Evolutionary conservation across 805 yeast species (phyloP).

Genomic region (Metschnikowia vanudenii): DNA sequence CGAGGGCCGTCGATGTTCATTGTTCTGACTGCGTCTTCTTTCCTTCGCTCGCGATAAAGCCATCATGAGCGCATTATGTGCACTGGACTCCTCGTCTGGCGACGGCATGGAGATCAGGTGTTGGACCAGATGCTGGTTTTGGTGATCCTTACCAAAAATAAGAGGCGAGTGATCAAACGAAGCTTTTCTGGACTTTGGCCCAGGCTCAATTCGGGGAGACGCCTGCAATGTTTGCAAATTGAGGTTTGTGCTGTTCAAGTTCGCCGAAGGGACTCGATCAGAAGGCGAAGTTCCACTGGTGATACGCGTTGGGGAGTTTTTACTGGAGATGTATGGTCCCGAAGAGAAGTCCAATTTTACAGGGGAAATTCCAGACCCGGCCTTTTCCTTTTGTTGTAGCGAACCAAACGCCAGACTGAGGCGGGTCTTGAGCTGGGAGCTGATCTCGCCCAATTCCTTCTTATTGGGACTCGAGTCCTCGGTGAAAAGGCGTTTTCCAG

Average conservation of each 20-base stretch:
- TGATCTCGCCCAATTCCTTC: conserved; percentile 39
- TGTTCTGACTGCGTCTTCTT: conserved; percentile 12
- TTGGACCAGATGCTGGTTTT: background rate
- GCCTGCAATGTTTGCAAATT: conserved; percentile 40
- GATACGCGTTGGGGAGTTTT: conserved; percentile 26
- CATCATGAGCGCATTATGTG: conserved; percentile 44
- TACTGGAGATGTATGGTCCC: conserved; percentile 19
- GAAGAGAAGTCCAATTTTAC: conserved; percentile 31
- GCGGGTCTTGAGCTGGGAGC: conserved; percentile 36
- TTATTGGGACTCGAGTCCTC: conserved; percentile 27
- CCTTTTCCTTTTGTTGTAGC: conserved; percentile 28
- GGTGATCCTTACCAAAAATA: background rate
- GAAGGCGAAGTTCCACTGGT: conserved; percentile 1
- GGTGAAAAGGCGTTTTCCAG: conserved; percentile 37
- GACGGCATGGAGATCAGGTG: conserved; percentile 22
- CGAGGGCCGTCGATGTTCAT: conserved; percentile 15
- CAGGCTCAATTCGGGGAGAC: conserved; percentile 24
- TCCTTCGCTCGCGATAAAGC: conserved; percentile 32
- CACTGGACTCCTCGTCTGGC: conserved; percentile 43
- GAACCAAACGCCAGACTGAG: conserved; percentile 42
- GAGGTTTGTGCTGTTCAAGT: conserved; percentile 31
- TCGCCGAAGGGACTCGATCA: conserved; percentile 20
- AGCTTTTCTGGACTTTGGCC: background rate
- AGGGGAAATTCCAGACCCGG: conserved; percentile 14
- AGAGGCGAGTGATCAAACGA: conserved; percentile 5